Conservation (phyloP, 2,329 filamentous ascomycete genomes). For the Metarhizium guizhouense region DNA sequence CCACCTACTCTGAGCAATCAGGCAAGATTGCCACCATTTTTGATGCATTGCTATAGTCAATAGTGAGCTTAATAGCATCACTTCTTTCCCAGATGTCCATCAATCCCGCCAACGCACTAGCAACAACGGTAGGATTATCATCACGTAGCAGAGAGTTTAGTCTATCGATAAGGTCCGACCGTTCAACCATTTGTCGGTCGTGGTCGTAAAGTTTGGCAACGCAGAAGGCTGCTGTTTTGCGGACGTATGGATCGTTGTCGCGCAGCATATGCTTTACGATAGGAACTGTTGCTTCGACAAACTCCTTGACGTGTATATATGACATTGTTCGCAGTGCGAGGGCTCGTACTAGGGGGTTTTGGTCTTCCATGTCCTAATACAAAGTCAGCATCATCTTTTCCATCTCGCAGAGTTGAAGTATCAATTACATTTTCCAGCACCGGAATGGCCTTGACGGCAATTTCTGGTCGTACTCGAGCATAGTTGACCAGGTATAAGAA, state of each 20-base stretch:
- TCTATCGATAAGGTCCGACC: conserved; percentile 82
- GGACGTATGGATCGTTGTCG: conserved; percentile 89
- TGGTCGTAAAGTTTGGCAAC: conserved; percentile 98
- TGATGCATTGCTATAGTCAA: conserved; percentile 93
- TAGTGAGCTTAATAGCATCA: conserved; percentile 94
- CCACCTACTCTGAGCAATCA: conserved; percentile 86
- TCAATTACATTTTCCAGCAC: conserved; percentile 65
- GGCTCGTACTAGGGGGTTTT: conserved; percentile 84
- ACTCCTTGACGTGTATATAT: conserved; percentile 93
- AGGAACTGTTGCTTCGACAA: conserved; percentile 81
- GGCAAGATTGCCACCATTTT: conserved; percentile 96
- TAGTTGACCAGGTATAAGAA: conserved; percentile 98
- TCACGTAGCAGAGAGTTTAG: conserved; percentile 86
- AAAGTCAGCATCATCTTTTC: conserved; percentile 9
- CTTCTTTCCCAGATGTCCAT: conserved; percentile 99
- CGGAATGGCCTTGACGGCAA: conserved; percentile 86
- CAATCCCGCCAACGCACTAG: conserved; percentile 79
- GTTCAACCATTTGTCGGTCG: conserved; percentile 81
- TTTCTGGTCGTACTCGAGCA: conserved; percentile 84
- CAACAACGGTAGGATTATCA: conserved; percentile 95
- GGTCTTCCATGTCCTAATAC: conserved; percentile 81
- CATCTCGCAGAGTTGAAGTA: not conserved
- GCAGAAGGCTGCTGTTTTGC: conserved; percentile 92
- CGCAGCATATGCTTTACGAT: conserved; percentile 75
- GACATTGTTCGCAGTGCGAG: conserved; percentile 91